phyloP scores from a whole-genome alignment of 805 yeast species.

The Suhomyces faveliae region DNA sequence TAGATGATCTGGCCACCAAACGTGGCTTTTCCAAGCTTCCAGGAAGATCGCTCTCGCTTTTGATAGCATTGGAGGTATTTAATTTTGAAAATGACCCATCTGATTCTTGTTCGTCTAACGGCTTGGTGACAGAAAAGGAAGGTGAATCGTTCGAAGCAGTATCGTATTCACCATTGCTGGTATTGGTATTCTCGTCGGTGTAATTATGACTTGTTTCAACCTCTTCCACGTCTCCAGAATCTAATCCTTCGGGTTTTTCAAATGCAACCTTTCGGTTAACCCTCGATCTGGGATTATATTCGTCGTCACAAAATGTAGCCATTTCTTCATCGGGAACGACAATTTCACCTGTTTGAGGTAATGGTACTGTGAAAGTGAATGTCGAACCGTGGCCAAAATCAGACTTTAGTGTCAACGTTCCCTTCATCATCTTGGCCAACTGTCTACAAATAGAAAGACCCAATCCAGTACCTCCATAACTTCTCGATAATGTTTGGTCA shows the following conservation, averaged over 20 bases:
- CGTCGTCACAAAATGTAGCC: slow-evolving; percentile 58
- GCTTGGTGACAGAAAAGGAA: neutral
- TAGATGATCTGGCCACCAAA: slow-evolving; percentile 45
- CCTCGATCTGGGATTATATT: slow-evolving; percentile 56
- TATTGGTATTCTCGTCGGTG: neutral
- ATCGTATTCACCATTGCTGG: neutral
- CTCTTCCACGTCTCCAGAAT: neutral
- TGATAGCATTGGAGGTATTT: neutral
- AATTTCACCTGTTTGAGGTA: slow-evolving; percentile 62
- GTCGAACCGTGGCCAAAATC: slow-evolving; percentile 80
- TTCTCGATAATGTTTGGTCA: slow-evolving; percentile 86
- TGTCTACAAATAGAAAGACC: slow-evolving; percentile 90
- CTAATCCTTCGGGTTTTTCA: slow-evolving; percentile 27
- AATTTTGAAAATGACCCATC: neutral
- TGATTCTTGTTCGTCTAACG: neutral
- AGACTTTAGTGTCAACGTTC: slow-evolving; percentile 73
- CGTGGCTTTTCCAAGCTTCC: slow-evolving; percentile 41
- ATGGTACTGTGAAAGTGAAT: slow-evolving; percentile 76
- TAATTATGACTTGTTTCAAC: neutral
- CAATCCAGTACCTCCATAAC: slow-evolving; percentile 94
- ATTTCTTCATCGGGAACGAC: slow-evolving; percentile 36
- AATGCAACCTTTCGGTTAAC: slow-evolving; percentile 52
- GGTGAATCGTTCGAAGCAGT: neutral
- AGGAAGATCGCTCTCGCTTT: slow-evolving; percentile 7
- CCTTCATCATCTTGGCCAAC: slow-evolving; percentile 87